Base-by-base conservation (phyloP, 2,329 filamentous ascomycete genomes). In the Sporothrix pallida region DNA sequence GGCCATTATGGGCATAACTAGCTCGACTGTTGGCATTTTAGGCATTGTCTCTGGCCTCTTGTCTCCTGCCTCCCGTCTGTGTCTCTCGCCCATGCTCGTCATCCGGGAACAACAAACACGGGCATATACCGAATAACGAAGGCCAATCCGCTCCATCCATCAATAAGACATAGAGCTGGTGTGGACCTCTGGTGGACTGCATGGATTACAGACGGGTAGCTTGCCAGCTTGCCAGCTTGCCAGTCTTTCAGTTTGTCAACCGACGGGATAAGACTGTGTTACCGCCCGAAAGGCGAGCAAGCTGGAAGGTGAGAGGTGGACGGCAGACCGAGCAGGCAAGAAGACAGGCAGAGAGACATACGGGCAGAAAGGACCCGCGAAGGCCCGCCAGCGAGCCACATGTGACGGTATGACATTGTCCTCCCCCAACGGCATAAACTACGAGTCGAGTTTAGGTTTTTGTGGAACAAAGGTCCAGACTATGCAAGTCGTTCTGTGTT, bases 381-480 rank as follows among this genome's bases (percentile, higher is more conserved):
- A 67, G 23, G n/a, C 65, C 52, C 71, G 60, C 65, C 72, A 74
- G 42, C 46, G 70, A 37, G 31, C 65, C 72, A 73, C 65, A 52
- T 68, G 71, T 50, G 60, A 17, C 23, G 50, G 44, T 75, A 31
- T 63, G 46, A 65, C 72, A 58, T 44, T 65, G 63, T 23, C 54
- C 54, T 48, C 54, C 42, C 58, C 54, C 63, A 52, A 20, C 17
- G 17, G 31, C 44, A 50, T 26, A 71, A 20, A 31, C 70, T 26
- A 44, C 26, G 46, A 68, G 46, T 52, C 65, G 65, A 52, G 46
- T 15, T 37, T 48, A 52, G 8, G 65, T 20, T 52, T 37, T 62
- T 52, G 65, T 68, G 65, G 23, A 70, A 70, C 50, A 44, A 42
- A 37, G 31, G n/a, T 26, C 67, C 56, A 56, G 67, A 37, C 26